Evolutionary conservation across 148 eudicot genomes (phyloP).

Genomic region (Oxyria digyna): DNA sequence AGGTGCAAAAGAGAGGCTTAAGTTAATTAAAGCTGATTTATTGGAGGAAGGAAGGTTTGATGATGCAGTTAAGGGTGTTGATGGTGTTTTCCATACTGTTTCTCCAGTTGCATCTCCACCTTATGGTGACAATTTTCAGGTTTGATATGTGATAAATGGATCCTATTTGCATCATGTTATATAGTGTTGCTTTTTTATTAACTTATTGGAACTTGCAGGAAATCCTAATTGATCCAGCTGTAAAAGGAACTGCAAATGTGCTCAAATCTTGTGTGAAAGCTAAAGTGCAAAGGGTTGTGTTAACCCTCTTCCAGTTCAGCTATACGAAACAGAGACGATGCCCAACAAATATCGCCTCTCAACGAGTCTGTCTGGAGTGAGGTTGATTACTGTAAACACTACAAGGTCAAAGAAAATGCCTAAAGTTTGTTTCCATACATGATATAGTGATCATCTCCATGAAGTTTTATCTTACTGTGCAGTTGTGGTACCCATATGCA

Average conservation of each 20-base stretch:
- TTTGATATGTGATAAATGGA: background rate
- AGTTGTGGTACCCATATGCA: too few relatives aligned
- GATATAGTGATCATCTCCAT: too few relatives aligned
- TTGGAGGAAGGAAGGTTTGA: constrained; percentile 81
- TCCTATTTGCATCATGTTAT: background rate
- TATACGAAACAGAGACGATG: constrained; percentile 54
- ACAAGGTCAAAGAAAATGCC: constrained; percentile 36
- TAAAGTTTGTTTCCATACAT: background rate
- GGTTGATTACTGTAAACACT: constrained; percentile 54
- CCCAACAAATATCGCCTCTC: constrained; percentile 35
- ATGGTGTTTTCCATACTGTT: constrained; percentile 87
- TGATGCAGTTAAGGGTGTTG: constrained; percentile 52
- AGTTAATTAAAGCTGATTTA: constrained; percentile 67
- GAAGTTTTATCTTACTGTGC: background rate
- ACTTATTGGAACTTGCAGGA: constrained; percentile 24
- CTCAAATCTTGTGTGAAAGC: constrained; percentile 46
- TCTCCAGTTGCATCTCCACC: constrained; percentile 59
- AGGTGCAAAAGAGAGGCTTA: constrained; percentile 78
- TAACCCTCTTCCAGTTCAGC: constrained; percentile 88
- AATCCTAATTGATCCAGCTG: constrained; percentile 61
- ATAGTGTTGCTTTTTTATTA: background rate
- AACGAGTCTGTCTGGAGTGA: constrained; percentile 93
- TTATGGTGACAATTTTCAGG: constrained; percentile 53
- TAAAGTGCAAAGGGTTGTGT: constrained; percentile 52
- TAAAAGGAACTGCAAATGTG: constrained; percentile 73